Evolutionary conservation across 2,329 filamentous ascomycete genomes (phyloP), one percentile per base, ranked within the genome.

Genomic region (Zymoseptoria brevis): DNA sequence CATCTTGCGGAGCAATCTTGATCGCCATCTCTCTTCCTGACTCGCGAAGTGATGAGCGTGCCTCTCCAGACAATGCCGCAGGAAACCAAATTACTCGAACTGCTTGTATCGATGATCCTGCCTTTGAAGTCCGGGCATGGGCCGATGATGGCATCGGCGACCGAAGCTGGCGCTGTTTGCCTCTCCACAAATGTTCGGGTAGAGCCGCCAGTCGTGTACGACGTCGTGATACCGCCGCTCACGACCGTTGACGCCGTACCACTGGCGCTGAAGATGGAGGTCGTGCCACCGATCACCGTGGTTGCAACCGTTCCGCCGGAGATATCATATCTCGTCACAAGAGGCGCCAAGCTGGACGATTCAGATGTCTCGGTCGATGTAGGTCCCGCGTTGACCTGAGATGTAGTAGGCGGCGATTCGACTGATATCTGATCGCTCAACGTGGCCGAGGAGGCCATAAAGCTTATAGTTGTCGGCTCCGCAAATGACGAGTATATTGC

Each of bases 91-190:
- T 24, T 53, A 3, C 22, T 29, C 19, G 22, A 24, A 8, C 51
- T 29, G 13, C 22, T 26, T 3, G 51, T 29, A 8, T 53, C 19
- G 22, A 57, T 11, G 4, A 41, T 29, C 21, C 19, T 29, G 19
- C 48, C 56, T 24, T 26, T 48, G 8, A 48, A 50, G n/a, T 57
- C 48, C n/a, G 55, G 55, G 30, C 55, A 57, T 19, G 49, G 49
- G 19, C 55, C 55, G 24, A 57, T 57, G 8, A 57, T 48, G 8
- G 49, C 55, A 19, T 57, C 55, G 3, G 22, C 55, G n/a, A 52
- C 48, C 4, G 55, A 41, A 30, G 55, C 29, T 13, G 55, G 48
- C 11, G 45, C 11, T 16, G 24, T 30, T 19, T 21, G 45, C 13
- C 55, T 22, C 16, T 57, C 55, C 9, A 50, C 26, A 19, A 51